These are phyloP conservation scores for Phytophthora capsici DNA, from an alignment of 352 stramenopile species.

Conservation along the genomic window DNA sequence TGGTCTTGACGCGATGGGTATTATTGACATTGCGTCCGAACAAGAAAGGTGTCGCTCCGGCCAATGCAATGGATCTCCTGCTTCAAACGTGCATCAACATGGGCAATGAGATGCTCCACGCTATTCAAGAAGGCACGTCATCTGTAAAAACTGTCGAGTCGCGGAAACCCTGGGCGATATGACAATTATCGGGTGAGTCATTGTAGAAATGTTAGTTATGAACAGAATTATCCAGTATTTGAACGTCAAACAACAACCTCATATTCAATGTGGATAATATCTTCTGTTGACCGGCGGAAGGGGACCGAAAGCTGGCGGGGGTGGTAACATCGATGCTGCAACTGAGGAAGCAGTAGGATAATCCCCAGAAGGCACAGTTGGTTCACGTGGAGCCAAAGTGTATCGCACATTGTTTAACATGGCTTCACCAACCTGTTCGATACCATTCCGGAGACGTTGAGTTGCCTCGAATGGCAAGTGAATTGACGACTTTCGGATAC, in stretches of 20 bases:
- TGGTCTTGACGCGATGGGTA: constrained; percentile 43
- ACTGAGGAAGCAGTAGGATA: background rate
- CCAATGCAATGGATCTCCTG: constrained; percentile 26
- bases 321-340: constrained; percentile 13
- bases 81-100: constrained; percentile 27
- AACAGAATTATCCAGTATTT: background rate
- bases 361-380: constrained; percentile 15
- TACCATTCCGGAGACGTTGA: constrained; percentile 36
- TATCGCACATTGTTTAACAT: constrained; percentile 45
- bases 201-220: constrained; percentile 1
- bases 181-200: background rate
- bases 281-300: constrained; percentile 4
- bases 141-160: constrained; percentile 4
- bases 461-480: constrained; percentile 30
- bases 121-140: constrained; percentile 9
- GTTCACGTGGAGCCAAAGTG: constrained; percentile 20
- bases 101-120: constrained; percentile 37
- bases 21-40: constrained; percentile 35
- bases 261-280: constrained; percentile 22
- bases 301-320: constrained; percentile 3
- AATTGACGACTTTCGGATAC: constrained; percentile 32
- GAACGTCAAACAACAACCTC: background rate
- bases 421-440: constrained; percentile 38
- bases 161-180: constrained; percentile 3
- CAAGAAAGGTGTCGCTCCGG: constrained; percentile 12